phyloP scores from a whole-genome alignment of 129 eudicot species.

The Lonicera japonica region DNA sequence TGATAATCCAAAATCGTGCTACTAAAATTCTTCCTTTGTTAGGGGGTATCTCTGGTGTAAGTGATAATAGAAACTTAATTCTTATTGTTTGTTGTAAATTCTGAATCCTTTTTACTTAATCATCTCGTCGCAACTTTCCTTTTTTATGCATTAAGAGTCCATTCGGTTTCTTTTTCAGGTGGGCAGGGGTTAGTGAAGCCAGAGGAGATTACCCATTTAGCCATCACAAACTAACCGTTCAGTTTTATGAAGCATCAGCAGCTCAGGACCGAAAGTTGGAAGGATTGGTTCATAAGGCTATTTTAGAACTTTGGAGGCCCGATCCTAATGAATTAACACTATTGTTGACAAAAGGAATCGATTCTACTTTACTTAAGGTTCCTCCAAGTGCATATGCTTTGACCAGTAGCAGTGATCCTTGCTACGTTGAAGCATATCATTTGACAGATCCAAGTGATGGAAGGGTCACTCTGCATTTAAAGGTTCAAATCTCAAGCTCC shows the following conservation, averaged over 20 bases:
- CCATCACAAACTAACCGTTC: slow-evolving; percentile 96
- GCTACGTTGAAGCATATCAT: slow-evolving; percentile 97
- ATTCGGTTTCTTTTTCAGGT: slow-evolving; percentile 38
- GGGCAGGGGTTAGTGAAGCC: slow-evolving; percentile 96
- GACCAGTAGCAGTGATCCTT: slow-evolving; percentile 93
- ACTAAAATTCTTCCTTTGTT: neutral
- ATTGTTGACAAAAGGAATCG: slow-evolving; percentile 58
- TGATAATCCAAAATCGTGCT: neutral
- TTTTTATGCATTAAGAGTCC: neutral
- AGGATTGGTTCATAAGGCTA: slow-evolving; percentile 92
- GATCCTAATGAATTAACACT: slow-evolving; percentile 80
- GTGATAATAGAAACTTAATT: neutral
- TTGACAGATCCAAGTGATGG: slow-evolving; percentile 94
- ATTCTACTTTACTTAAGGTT: slow-evolving; percentile 64
- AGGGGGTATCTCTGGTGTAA: neutral
- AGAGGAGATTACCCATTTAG: slow-evolving; percentile 98
- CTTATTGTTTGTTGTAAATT: neutral
- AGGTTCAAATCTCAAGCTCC: slow-evolving; percentile 33
- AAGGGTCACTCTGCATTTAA: slow-evolving; percentile 80
- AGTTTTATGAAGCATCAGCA: slow-evolving; percentile 83
- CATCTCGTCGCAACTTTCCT: neutral
- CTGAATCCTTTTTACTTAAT: neutral
- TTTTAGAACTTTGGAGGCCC: slow-evolving; percentile 95
- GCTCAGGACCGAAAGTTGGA: slow-evolving; percentile 98
- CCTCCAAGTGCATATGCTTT: slow-evolving; percentile 77